A percentile compares a stretch with the other conserved stretches of the same genome.
Conservation (phyloP, 768 basidiomycete genomes). For the Suillus brevipes region DNA sequence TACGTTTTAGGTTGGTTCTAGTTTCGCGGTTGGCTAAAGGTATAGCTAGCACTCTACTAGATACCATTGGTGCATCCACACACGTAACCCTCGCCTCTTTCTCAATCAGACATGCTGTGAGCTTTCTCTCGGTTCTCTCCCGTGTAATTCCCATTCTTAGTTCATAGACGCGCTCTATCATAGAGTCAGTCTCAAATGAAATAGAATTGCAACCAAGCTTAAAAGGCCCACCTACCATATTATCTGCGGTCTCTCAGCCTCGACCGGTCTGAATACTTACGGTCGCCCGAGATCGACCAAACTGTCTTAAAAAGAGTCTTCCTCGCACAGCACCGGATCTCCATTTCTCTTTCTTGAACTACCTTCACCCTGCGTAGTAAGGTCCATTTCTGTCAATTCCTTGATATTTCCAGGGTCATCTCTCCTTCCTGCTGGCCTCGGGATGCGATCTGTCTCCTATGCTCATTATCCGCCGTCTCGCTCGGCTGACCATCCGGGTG, state of each 20-base stretch:
- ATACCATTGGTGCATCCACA: constrained; percentile 4
- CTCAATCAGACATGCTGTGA: neutral
- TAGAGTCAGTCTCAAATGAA: constrained; percentile 21
- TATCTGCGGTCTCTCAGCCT: constrained; percentile 14
- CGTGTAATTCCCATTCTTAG: constrained; percentile 3
- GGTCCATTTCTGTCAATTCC: neutral
- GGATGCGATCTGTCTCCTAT: constrained; percentile 24
- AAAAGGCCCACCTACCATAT: constrained; percentile 5
- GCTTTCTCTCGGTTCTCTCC: constrained; percentile 5
- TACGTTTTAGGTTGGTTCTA: neutral
- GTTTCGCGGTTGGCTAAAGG: neutral
- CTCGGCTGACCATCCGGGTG: constrained; percentile 11
- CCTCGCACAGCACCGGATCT: neutral
- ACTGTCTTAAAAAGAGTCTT: constrained; percentile 5
- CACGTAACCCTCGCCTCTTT: constrained; percentile 19
- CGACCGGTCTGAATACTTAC: constrained; percentile 22
- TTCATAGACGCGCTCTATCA: neutral
- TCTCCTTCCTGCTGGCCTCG: constrained; percentile 9
- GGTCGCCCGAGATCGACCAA: neutral
- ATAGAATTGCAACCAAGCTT: constrained; percentile 11
- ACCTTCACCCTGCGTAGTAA: constrained; percentile 1
- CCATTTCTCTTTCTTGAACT: constrained; percentile 10
- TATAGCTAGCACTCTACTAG: neutral
- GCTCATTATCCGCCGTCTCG: constrained; percentile 15
- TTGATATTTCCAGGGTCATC: neutral